Conservation (phyloP, 805 yeast genomes). For the Lipomyces sp. region DNA sequence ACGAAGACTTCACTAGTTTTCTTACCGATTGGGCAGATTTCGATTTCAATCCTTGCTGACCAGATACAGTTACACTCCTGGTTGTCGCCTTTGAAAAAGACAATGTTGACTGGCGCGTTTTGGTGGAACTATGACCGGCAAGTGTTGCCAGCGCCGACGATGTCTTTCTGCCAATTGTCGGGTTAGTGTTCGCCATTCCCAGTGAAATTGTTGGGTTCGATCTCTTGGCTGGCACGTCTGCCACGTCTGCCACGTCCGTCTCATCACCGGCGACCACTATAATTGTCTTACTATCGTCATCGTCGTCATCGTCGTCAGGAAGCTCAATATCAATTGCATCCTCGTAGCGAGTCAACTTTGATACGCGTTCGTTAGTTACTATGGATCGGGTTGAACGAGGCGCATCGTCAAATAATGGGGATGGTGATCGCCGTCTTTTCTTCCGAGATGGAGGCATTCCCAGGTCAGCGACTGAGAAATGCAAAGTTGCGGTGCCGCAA, state of each 20-base stretch:
- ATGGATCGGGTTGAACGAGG: not conserved
- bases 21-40: not conserved
- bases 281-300: not conserved
- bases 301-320: conserved; percentile 4
- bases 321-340: not conserved
- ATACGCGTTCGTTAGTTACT: not conserved
- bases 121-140: not conserved
- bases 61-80: not conserved
- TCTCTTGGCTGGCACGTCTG: not conserved
- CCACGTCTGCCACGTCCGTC: not conserved
- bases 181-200: not conserved
- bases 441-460: not conserved
- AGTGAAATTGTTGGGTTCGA: not conserved
- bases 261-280: not conserved
- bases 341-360: not conserved
- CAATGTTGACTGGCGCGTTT: conserved; percentile 3
- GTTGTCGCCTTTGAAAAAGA: not conserved
- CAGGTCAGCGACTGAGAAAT: not conserved
- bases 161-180: not conserved
- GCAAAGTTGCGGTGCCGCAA: not conserved
- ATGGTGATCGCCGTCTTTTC: not conserved
- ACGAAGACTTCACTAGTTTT: not conserved
- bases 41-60: not conserved
- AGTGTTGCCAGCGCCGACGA: not conserved
- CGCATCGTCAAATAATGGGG: not conserved